Evolutionary conservation across 306 rosid genomes (phyloP).

Genomic region (Prunus salicina): DNA sequence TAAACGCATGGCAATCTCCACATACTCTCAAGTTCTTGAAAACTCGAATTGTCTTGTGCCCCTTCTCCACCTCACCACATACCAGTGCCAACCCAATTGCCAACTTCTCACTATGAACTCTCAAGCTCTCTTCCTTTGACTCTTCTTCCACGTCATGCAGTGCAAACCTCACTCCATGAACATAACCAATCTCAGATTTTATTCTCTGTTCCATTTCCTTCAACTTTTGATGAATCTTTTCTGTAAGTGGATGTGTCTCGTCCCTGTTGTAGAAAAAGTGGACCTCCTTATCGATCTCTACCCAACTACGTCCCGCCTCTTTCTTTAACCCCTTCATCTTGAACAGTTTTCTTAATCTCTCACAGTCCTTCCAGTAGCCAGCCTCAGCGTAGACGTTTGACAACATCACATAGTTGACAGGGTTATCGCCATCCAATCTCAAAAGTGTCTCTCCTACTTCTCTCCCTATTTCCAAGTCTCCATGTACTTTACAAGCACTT

Average conservation of each 20-base stretch:
- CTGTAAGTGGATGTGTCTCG: slow-evolving; percentile 40
- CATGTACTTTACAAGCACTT: slow-evolving; percentile 63
- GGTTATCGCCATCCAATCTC: slow-evolving; percentile 42
- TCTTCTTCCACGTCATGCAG: slow-evolving; percentile 65
- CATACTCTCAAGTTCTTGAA: slow-evolving; percentile 70
- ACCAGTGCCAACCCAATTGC: slow-evolving; percentile 64
- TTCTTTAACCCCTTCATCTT: slow-evolving; percentile 55
- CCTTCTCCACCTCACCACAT: slow-evolving; percentile 23
- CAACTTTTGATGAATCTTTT: slow-evolving; percentile 45
- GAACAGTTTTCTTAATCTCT: slow-evolving; percentile 40
- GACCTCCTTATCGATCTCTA: slow-evolving; percentile 56
- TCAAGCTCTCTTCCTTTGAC: slow-evolving; percentile 61
- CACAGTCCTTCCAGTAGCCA: slow-evolving; percentile 61
- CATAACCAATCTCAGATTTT: slow-evolving; percentile 47
- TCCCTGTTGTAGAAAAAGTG: slow-evolving; percentile 59
- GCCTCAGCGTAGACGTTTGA: slow-evolving; percentile 58
- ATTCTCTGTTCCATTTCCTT: slow-evolving; percentile 54
- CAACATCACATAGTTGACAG: slow-evolving; percentile 60
- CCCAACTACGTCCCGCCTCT: slow-evolving; percentile 69
- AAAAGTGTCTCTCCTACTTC: slow-evolving; percentile 54
- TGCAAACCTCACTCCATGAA: slow-evolving; percentile 43
- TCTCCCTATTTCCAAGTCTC: slow-evolving; percentile 46
- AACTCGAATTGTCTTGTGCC: slow-evolving; percentile 32
- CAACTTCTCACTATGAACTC: slow-evolving; percentile 66
- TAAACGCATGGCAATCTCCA: slow-evolving; percentile 55